A percentile compares a stretch with the other conserved stretches of the same genome.
These are phyloP conservation scores for Cyclanthera cordifolia DNA, from an alignment of 306 rosid genomes.

Conservation along the genomic window DNA sequence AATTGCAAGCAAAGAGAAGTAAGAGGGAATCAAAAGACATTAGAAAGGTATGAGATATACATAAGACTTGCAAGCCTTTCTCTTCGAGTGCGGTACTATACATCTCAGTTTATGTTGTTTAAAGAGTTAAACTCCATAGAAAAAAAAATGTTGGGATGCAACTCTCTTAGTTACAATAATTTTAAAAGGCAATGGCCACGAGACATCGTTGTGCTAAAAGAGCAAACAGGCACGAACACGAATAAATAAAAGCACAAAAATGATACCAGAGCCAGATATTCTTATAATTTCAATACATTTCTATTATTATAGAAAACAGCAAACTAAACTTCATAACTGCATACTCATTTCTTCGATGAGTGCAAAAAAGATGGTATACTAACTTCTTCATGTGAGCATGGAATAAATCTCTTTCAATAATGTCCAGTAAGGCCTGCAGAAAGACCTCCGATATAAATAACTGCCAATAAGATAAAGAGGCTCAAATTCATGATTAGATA, in stretches of 20 bases:
- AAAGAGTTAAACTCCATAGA: neutral
- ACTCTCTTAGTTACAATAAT: neutral
- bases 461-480: neutral
- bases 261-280: neutral
- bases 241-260: neutral
- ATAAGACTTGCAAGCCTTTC: neutral
- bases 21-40: neutral
- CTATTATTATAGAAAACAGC: constrained; percentile 3
- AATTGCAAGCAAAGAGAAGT: neutral
- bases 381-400: constrained; percentile 76
- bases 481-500: constrained; percentile 14
- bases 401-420: constrained; percentile 89
- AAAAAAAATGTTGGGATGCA: neutral
- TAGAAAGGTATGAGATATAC: neutral
- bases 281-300: neutral
- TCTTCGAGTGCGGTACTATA: neutral
- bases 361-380: constrained; percentile 22
- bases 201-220: neutral
- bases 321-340: constrained; percentile 1
- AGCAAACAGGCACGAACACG: neutral
- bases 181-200: neutral
- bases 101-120: neutral
- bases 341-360: neutral
- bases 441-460: constrained; percentile 19
- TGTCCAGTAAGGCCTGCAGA: constrained; percentile 82